Evolutionary conservation across 2,329 filamentous ascomycete genomes (phyloP).

Genomic region (Cladophialophora psammophila): DNA sequence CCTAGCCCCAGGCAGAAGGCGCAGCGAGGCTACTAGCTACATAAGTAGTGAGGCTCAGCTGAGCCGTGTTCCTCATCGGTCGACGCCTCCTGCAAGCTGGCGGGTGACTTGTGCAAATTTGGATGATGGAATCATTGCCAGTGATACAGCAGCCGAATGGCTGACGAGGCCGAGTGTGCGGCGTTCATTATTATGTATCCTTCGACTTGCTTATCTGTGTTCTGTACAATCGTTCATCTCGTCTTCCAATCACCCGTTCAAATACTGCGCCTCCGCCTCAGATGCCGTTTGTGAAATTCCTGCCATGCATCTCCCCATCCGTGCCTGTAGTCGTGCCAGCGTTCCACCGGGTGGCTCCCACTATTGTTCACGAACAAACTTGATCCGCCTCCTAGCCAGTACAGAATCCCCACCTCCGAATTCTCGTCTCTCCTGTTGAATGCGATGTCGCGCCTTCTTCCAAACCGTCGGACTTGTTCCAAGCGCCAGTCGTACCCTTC

Average conservation of each 20-base stretch:
- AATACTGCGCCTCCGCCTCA: background rate
- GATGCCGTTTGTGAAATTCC: background rate
- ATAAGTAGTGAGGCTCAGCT: no score
- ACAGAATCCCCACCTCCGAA: constrained; percentile 1
- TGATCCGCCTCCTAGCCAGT: constrained; percentile 8
- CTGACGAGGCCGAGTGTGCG: no score
- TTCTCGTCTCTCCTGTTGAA: background rate
- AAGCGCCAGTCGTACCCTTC: constrained; percentile 12
- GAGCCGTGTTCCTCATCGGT: no score
- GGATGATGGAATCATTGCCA: no score
- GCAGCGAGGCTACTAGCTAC: no score
- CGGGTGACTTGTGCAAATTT: no score
- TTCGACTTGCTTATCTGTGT: background rate
- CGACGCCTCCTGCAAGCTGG: no score
- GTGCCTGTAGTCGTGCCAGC: constrained; percentile 5
- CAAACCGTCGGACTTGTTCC: constrained; percentile 8
- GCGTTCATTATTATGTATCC: no score
- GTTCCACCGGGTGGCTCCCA: constrained; percentile 5
- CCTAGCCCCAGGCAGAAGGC: no score
- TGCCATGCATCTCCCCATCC: constrained; percentile 2
- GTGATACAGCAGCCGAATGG: no score
- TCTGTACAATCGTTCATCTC: background rate
- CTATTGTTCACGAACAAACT: constrained; percentile 9
- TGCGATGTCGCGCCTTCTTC: constrained; percentile 4
- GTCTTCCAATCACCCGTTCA: background rate